A percentile compares a stretch with the other conserved stretches of the same genome.
Conservation (phyloP, 108 stramenopile genomes). For the Nitzschia inconspicua region DNA sequence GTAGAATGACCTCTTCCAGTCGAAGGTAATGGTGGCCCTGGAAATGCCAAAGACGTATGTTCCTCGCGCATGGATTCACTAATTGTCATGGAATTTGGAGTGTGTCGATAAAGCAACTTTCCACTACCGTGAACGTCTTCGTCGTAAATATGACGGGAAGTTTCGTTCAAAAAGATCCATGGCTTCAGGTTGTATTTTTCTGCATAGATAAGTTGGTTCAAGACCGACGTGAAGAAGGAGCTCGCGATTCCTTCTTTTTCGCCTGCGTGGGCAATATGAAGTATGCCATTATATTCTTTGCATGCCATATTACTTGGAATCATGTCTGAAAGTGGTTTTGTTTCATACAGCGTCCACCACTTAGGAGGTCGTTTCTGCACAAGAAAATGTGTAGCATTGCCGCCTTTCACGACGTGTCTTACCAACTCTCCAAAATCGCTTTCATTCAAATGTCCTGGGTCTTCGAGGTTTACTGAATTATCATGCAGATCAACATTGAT, state of each 20-base stretch:
- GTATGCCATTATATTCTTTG: slow-evolving; percentile 30
- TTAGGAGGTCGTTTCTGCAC: slow-evolving; percentile 5
- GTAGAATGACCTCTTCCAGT: not conserved
- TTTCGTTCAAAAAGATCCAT: slow-evolving; percentile 40
- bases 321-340: not conserved
- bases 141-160: slow-evolving; percentile 31
- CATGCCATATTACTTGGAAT: slow-evolving; percentile 7
- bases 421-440: slow-evolving; percentile 29
- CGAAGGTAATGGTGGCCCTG: slow-evolving; percentile 10
- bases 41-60: slow-evolving; percentile 1
- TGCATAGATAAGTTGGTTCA: slow-evolving; percentile 47
- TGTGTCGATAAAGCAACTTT: not conserved
- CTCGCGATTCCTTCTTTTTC: slow-evolving; percentile 14
- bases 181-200: slow-evolving; percentile 38
- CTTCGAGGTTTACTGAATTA: slow-evolving; percentile 48
- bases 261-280: slow-evolving; percentile 30
- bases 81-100: not conserved
- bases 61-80: not conserved
- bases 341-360: slow-evolving; percentile 33
- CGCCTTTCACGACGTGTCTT: slow-evolving; percentile 27
- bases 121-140: slow-evolving; percentile 18
- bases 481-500: slow-evolving; percentile 41
- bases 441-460: slow-evolving; percentile 23
- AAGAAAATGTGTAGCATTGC: slow-evolving; percentile 17
- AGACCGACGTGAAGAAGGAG: slow-evolving; percentile 33